Evolutionary conservation across 83 land plant species (phyloP), one percentile per base, ranked within the genome.

Genomic region (Diphasiastrum complanatum): DNA sequence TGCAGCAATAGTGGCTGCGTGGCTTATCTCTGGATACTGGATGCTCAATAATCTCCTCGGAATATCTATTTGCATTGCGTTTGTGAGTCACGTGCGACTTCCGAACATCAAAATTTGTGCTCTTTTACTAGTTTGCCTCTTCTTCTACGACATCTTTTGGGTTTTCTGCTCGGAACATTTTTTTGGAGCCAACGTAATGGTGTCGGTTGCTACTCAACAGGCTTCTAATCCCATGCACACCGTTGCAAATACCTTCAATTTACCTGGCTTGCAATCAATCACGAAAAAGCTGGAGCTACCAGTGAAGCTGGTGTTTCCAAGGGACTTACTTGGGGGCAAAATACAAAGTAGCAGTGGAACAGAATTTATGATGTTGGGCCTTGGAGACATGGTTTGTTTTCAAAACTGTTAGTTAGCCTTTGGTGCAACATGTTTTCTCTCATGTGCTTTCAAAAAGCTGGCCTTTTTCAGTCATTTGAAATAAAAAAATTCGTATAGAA

Each of bases 121-220:
- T 0, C 47, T 92, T 79, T 83, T 92, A 1, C 88, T 92, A 10
- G 68, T 71, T 40, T 85, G 96, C 57, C 54, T 92, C 64, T 92
- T 92, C 47, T 69, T 88, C 29, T 92, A 92, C 53, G 97, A 92
- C 67, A 79, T 92, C 45, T 92, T 88, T 67, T 92, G 97, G 98
- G 96, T 93, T 22, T 93, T 83, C 78, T 93, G 66, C 56, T 93
- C 98, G 0, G 96, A 93, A 78, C 74, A 73, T 33, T 74, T 93
- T 38, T 93, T 93, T 69, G 96, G 96, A 5, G 88, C 83, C 33
- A 93, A 93, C 60, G 98, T 93, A 11, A 93, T 89, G 98, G 98
- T 89, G n/a, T 83, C 98, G 3, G 96, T 93, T 35, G 98, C 98
- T 26, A 93, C 88, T 25, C 96, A 89, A 32, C 91, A 83, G 45